phyloP scores from a whole-genome alignment of 768 basidiomycete species.

The Tulasnella sp. region DNA sequence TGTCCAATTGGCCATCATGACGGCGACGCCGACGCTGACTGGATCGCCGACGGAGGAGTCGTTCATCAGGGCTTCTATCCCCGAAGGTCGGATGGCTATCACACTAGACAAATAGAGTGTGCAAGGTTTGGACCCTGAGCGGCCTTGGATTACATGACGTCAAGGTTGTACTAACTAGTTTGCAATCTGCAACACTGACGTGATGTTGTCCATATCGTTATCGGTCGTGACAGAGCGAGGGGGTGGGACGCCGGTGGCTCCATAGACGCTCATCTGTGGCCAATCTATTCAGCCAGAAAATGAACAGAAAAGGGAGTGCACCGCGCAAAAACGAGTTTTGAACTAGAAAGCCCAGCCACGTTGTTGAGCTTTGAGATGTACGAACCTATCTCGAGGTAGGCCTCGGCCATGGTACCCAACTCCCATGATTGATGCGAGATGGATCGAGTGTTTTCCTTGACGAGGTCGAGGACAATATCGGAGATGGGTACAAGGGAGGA shows the following conservation, averaged over 20 bases:
- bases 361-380: conserved; percentile 18
- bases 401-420: conserved; percentile 21
- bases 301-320: not conserved
- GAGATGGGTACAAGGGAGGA: conserved; percentile 2
- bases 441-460: not conserved
- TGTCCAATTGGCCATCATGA: conserved; percentile 53
- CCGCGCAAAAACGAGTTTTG: not conserved
- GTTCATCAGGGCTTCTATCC: conserved; percentile 23
- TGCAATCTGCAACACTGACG: conserved; percentile 4
- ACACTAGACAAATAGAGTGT: too few relatives aligned
- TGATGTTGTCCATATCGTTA: conserved; percentile 4
- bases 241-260: conserved; percentile 15
- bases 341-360: not conserved
- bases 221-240: conserved; percentile 9
- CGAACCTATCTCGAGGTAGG: conserved; percentile 23
- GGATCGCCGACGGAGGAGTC: conserved; percentile 66
- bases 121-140: not conserved
- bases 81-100: conserved; percentile 7
- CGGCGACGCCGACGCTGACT: conserved; percentile 59
- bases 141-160: not conserved
- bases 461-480: not conserved
- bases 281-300: not conserved
- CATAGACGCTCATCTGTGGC: conserved; percentile 12
- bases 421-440: conserved; percentile 20
- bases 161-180: conserved; percentile 1